Conservation (phyloP, 306 rosid genomes). For the Sindora glabra region DNA sequence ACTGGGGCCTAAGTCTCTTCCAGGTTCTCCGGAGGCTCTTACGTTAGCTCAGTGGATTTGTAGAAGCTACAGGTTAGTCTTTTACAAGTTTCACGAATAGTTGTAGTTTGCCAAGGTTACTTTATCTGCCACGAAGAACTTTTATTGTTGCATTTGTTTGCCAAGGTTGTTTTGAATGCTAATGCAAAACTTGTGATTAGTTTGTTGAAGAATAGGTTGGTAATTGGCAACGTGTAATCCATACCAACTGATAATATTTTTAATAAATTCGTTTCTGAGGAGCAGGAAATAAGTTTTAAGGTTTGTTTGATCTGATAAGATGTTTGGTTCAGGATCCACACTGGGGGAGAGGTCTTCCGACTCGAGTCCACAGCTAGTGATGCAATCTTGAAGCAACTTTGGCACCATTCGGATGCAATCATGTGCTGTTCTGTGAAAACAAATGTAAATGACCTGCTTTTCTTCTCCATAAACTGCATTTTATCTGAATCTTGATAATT, state of each 20-base stretch:
- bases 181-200: neutral
- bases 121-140: too few species aligned
- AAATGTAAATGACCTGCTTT: conserved; percentile 34
- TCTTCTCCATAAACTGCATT: neutral
- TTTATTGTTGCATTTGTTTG: neutral
- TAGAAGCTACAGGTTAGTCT: conserved; percentile 68
- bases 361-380: conserved; percentile 53
- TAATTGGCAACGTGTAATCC: neutral
- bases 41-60: conserved; percentile 79
- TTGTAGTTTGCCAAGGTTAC: neutral
- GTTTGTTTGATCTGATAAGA: neutral
- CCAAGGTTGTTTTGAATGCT: neutral
- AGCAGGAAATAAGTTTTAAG: neutral
- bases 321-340: conserved; percentile 50
- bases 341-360: conserved; percentile 61
- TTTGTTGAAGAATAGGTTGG: neutral
- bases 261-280: too few species aligned
- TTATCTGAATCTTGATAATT: neutral
- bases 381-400: conserved; percentile 78
- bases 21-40: conserved; percentile 90
- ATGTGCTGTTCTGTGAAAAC: conserved; percentile 91
- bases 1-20: conserved; percentile 63
- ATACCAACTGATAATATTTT: neutral
- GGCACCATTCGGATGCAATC: conserved; percentile 90
- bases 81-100: neutral